Base-by-base conservation (phyloP, 306 rosid genomes). In the Pachyrhizus erosus region DNA sequence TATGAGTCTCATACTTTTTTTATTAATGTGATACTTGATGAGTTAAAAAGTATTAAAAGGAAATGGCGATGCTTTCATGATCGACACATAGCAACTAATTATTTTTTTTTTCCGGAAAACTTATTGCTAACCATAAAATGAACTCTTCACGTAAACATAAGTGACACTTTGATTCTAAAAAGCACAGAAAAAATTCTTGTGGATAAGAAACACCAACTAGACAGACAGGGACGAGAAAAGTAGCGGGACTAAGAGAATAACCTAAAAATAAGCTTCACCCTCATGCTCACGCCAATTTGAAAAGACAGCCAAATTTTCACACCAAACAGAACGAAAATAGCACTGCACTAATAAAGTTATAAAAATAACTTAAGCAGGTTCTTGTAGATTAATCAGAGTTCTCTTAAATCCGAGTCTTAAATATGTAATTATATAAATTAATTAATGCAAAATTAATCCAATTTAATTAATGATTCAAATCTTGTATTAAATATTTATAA, bases 271-370 rank as follows among this genome's bases (percentile, higher is more conserved):
- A 49, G 72, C 27, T n/a, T 21, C 5, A 78, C 24, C n/a, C 52
- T 39, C 26, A 71, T 51, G 73, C 51, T 60, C 79, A 43, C 83
- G n/a, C 55, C 74, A 43, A 23, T 34, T 34, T 49, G 43, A 37
- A 73, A 61, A n/a, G 49, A 34, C 45, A 3, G 66, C 39, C 24
- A 62, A 73, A 60, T 31, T 48, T 42, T 21, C 66, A 45, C 34
- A 77, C 31, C 64, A n/a, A 60, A 26, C 18, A 15, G 10, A 37
- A 37, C 33, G 83, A 72, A 82, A 76, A 49, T 3, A 80, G 77
- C 77, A 10, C 3, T 23, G 0, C 5, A 37, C 5, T 37, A 7
- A 37, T 37, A 37, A 34, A 34, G 31, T 27, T 1, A 27, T 1
- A 27, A 27, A 3, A 27, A 27, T 27, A 27, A 27, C 31, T 27